A percentile compares a stretch with the other conserved stretches of the same genome.
Conservation (phyloP, 805 yeast genomes). For the Sugiyamaella smithiae region DNA sequence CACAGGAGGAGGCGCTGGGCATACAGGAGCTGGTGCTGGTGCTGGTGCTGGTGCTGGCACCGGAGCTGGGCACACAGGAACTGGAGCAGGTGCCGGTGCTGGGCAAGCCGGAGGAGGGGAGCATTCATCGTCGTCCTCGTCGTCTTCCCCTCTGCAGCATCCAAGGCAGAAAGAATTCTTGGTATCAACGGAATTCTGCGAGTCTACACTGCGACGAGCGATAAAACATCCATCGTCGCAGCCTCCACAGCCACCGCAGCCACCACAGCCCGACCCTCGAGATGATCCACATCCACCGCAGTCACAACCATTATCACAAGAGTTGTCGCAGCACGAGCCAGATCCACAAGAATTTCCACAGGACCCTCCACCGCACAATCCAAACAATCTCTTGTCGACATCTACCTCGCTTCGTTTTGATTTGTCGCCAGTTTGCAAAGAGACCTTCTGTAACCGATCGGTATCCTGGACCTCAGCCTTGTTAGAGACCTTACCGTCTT, state of each 20-base stretch:
- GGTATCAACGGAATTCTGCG: too few relatives aligned
- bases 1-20: constrained; percentile 4
- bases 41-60: neutral
- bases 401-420: too few relatives aligned
- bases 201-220: too few relatives aligned
- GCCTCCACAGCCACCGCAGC: constrained; percentile 9
- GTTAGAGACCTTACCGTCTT: neutral
- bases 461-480: neutral
- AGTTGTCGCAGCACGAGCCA: neutral
- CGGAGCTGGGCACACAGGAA: constrained; percentile 10
- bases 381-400: constrained; percentile 10
- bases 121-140: constrained; percentile 1
- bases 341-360: neutral
- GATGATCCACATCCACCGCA: constrained; percentile 4
- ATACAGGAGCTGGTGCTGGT: constrained; percentile 8
- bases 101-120: constrained; percentile 13
- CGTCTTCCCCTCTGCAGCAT: constrained; percentile 1
- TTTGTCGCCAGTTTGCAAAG: too few relatives aligned
- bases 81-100: constrained; percentile 6
- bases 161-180: constrained; percentile 2
- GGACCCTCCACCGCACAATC: constrained; percentile 8
- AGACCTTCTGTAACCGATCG: too few relatives aligned
- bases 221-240: constrained; percentile 4
- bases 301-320: neutral
- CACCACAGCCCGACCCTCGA: constrained; percentile 2